Evolutionary conservation across 2,329 filamentous ascomycete species (phyloP).

Genomic region (Canariomyces notabilis): DNA sequence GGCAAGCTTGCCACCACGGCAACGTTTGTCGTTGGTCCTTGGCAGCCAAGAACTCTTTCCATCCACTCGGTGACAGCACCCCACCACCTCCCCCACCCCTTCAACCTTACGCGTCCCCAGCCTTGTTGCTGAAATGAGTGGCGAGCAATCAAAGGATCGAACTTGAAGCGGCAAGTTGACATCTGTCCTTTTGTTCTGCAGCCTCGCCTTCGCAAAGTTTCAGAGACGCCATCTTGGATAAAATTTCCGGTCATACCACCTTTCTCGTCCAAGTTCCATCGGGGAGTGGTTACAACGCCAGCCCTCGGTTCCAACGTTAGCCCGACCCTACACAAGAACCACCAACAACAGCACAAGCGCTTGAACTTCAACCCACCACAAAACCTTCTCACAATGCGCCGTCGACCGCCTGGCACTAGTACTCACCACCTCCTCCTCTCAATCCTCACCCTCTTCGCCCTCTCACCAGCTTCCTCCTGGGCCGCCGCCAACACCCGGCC

Average conservation of each 20-base stretch:
- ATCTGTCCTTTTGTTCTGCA: conserved; percentile 2
- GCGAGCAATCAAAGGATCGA: neutral
- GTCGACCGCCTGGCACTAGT: neutral
- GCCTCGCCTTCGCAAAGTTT: neutral
- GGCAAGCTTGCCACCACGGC: neutral
- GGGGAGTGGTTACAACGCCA: too few relatives aligned
- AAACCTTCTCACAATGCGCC: neutral
- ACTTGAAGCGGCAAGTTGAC: conserved; percentile 2
- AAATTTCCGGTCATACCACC: too few relatives aligned
- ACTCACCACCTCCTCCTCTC: conserved; percentile 5
- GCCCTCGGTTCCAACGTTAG: too few relatives aligned
- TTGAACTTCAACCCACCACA: too few relatives aligned
- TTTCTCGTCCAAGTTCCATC: too few relatives aligned
- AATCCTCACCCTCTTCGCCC: conserved; percentile 2
- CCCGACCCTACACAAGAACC: neutral
- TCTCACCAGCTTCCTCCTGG: conserved; percentile 9
- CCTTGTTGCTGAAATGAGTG: neutral
- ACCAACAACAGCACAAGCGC: neutral
- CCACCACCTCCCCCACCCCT: neutral
- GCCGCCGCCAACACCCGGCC: conserved; percentile 30
- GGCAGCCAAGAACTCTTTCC: neutral
- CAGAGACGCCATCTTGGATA: too few relatives aligned
- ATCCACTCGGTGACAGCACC: too few relatives aligned
- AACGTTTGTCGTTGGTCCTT: neutral
- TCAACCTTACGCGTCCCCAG: neutral